Base-by-base conservation (phyloP, 768 basidiomycete species). In the Collybia mongolica region DNA sequence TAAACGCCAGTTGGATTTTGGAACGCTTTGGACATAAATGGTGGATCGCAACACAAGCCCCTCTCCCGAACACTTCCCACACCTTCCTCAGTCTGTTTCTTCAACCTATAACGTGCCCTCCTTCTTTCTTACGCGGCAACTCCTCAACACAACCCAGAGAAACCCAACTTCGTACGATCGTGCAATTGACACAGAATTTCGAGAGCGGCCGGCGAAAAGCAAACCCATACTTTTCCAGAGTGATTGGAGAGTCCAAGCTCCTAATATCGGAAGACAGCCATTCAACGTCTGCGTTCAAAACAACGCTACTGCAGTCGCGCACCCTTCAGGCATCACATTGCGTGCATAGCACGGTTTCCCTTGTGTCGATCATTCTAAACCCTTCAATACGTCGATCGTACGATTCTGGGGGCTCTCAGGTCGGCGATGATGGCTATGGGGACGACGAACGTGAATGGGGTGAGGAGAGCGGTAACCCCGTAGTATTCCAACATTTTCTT, bases 1-100 rank as follows among this genome's bases (percentile, higher is more conserved):
- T 95, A 29, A 93, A 95, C 59, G 93, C 87, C 12, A 90, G 80
- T 60, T 93, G 91, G 87, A 84, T 93, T n/a, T 72, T 77, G 39
- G 93, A 94, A 61, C 68, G 74, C 22, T 77, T 72, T 44, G 88
- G 92, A 6, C 76, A 76, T 26, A 88, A 83, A 59, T 84, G 81
- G 81, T 92, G 90, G 88, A 88, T 94, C 51, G 90, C 90, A 2
- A 79, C 89, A 0, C 92, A 94, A 62, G 93, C 92, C 0, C 90
- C 93, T 0, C 68, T 92, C 28, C 80, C 76, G 4, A 62, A 71
- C 42, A 90, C 91, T 0, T 74, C 79, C 0, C 87, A 93, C 60
- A 71, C 88, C 4, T 93, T 93, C 66, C 80, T 95, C 61, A 88
- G 81, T 54, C 64, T 88, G 41, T 72, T 93, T 54, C 63, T 80